Evolutionary conservation across 2,329 filamentous ascomycete species (phyloP).

Genomic region (Raffaelea albimanens): DNA sequence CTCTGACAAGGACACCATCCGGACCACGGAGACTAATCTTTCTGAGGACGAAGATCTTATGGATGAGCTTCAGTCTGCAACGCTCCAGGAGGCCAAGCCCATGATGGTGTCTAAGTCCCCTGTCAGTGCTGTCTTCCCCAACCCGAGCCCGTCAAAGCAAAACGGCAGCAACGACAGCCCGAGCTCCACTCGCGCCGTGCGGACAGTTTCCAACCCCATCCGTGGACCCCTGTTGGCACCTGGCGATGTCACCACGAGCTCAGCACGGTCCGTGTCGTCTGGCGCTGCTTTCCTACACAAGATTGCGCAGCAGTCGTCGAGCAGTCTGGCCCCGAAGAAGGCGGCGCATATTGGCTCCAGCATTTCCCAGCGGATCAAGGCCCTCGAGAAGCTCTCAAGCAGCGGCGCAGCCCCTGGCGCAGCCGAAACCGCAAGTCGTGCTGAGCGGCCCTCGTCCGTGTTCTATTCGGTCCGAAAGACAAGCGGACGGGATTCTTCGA

Average conservation of each 20-base stretch:
- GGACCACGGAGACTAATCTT: constrained; percentile 34
- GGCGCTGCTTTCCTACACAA: constrained; percentile 47
- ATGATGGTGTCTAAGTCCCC: constrained; percentile 76
- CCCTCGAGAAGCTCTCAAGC: constrained; percentile 68
- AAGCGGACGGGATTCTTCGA: constrained; percentile 28
- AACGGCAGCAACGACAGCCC: background rate
- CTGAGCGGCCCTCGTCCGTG: constrained; percentile 39
- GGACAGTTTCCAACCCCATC: constrained; percentile 41
- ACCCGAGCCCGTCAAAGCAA: constrained; percentile 17
- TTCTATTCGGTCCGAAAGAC: constrained; percentile 50
- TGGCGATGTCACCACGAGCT: constrained; percentile 34
- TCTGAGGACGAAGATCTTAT: constrained; percentile 72
- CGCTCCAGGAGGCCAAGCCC: constrained; percentile 73
- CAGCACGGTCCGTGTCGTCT: constrained; percentile 45
- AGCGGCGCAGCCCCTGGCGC: constrained; percentile 18
- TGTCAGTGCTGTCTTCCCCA: constrained; percentile 53
- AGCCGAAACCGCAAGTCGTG: constrained; percentile 9
- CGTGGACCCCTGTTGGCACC: constrained; percentile 35
- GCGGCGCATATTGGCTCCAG: constrained; percentile 74
- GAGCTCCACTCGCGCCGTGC: constrained; percentile 20
- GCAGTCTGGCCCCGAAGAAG: constrained; percentile 57
- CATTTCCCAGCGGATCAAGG: constrained; percentile 91
- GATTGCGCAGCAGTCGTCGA: constrained; percentile 37
- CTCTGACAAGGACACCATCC: constrained; percentile 20
- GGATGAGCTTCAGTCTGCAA: constrained; percentile 76